Evolutionary conservation across 2,329 filamentous ascomycete genomes (phyloP).

Genomic region (Pyrenophora graminea): DNA sequence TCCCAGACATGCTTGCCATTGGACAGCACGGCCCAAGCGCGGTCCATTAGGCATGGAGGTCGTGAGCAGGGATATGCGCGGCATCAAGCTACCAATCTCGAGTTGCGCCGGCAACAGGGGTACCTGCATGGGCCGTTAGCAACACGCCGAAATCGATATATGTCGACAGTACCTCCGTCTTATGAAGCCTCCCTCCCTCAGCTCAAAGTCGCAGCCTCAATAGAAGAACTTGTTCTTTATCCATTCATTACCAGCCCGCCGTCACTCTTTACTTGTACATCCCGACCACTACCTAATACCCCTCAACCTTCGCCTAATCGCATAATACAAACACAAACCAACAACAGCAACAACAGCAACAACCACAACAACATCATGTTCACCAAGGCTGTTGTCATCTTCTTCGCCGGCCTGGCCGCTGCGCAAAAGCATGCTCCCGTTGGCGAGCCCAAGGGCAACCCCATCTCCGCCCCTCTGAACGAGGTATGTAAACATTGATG

Average conservation of each 20-base stretch:
- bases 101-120: conserved; percentile 10
- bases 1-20: conserved; percentile 19
- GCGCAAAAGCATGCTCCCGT: conserved; percentile 37
- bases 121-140: conserved; percentile 7
- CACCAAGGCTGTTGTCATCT: conserved; percentile 48
- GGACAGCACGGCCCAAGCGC: conserved; percentile 2
- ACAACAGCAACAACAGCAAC: conserved; percentile 14
- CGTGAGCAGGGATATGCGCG: conserved; percentile 7
- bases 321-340: conserved; percentile 25
- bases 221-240: conserved; percentile 35
- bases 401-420: conserved; percentile 58
- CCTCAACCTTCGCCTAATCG: conserved; percentile 31
- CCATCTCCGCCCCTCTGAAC: conserved; percentile 57
- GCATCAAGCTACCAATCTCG: conserved; percentile 13
- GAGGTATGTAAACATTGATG: conserved; percentile 42
- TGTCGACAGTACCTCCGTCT: background rate
- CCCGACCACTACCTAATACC: conserved; percentile 22
- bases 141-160: too few species aligned
- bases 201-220: conserved; percentile 16
- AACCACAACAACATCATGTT: conserved; percentile 35
- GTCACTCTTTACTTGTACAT: conserved; percentile 23
- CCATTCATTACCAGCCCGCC: conserved; percentile 30
- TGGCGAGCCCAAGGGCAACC: conserved; percentile 54
- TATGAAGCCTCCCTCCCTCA: conserved; percentile 13
- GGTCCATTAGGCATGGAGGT: conserved; percentile 6